These are phyloP conservation scores for Acanthochlamys bracteata DNA, from an alignment of 106 monocot genomes.

Conservation along the genomic window DNA sequence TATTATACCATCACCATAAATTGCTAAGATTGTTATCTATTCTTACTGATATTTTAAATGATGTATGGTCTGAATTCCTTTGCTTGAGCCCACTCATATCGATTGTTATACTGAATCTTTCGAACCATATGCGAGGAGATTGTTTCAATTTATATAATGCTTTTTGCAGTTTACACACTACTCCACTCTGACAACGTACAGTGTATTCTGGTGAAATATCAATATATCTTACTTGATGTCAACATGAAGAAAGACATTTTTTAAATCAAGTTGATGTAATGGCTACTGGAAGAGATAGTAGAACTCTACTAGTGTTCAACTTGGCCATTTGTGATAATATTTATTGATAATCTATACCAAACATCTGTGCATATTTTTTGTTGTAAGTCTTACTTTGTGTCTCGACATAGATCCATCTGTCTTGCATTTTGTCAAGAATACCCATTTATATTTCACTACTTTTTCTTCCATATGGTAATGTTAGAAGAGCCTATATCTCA, in stretches of 20 bases:
- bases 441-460: neutral
- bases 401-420: too few species aligned
- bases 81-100: neutral
- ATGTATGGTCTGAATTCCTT: conserved; percentile 6
- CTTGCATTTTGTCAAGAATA: too few species aligned
- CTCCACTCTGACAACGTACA: neutral
- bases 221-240: too few species aligned
- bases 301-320: neutral
- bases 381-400: conserved; percentile 4
- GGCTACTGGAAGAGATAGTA: too few species aligned
- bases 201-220: conserved; percentile 8
- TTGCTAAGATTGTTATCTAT: neutral
- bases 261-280: too few species aligned
- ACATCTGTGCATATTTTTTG: neutral
- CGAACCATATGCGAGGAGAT: conserved; percentile 16
- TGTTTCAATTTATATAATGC: conserved; percentile 26
- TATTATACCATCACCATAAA: too few species aligned
- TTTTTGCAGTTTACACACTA: conserved; percentile 13
- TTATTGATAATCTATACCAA: conserved; percentile 4
- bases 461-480: neutral
- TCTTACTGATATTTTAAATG: conserved; percentile 1
- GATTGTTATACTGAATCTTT: conserved; percentile 2
- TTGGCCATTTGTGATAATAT: conserved; percentile 8
- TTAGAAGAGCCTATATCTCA: neutral
- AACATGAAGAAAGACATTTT: too few species aligned